phyloP scores from a whole-genome alignment of 176 grass and related monocot genomes.

The Hordeum marinum region DNA sequence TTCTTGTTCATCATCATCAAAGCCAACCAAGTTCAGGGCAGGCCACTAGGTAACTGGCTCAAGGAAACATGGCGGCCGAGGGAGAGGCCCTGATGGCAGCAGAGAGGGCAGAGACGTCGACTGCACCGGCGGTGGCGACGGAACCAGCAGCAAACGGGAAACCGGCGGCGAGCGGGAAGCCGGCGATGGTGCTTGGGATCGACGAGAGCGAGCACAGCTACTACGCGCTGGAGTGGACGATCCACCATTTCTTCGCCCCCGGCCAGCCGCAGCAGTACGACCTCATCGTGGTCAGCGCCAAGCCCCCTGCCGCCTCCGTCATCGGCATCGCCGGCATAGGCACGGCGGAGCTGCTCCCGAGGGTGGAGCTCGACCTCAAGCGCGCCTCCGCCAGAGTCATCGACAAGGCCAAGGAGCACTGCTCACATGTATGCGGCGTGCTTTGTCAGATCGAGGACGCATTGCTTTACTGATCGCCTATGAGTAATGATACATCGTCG shows the following conservation, averaged over 20 bases:
- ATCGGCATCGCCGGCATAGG: constrained; percentile 67
- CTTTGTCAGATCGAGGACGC: background rate
- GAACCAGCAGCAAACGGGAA: background rate
- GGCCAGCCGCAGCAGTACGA: constrained; percentile 25
- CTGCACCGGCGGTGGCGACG: background rate
- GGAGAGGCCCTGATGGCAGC: background rate
- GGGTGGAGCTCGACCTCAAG: constrained; percentile 55
- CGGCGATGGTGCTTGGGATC: constrained; percentile 71
- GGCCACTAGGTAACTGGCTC: background rate
- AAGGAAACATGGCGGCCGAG: constrained; percentile 10
- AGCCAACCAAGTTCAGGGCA: background rate
- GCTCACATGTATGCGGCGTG: constrained; percentile 17
- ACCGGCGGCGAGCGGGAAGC: constrained; percentile 23
- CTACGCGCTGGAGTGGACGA: constrained; percentile 74
- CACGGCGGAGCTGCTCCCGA: constrained; percentile 48
- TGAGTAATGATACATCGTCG: too few relatives aligned
- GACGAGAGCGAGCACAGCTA: constrained; percentile 87
- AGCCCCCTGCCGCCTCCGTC: constrained; percentile 46
- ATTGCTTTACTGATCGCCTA: background rate
- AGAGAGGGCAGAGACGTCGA: background rate
- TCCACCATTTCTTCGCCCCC: constrained; percentile 62
- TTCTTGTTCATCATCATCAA: background rate
- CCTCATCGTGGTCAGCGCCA: constrained; percentile 55
- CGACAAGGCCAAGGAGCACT: constrained; percentile 67
- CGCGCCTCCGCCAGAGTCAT: constrained; percentile 35